Percentiles rank a stretch among this genome's conserved stretches.
These are phyloP conservation scores for Aspergillus sp. DNA, from an alignment of 2,329 filamentous ascomycete genomes.

Conservation along the genomic window DNA sequence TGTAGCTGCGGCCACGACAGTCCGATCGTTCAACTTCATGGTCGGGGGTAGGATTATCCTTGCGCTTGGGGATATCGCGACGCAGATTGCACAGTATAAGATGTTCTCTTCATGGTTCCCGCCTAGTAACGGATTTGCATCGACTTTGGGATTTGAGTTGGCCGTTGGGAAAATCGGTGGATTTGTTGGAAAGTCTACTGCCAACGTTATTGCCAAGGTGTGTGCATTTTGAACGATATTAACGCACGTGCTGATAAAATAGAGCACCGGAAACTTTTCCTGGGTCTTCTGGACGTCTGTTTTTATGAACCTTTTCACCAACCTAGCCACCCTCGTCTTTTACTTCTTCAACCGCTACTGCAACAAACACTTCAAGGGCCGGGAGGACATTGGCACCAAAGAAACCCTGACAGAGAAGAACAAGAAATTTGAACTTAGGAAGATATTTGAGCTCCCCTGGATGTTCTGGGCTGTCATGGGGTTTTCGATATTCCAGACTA, in stretches of 20 bases:
- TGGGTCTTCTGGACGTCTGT: constrained; percentile 60
- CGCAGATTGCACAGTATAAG: constrained; percentile 59
- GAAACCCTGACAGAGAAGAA: constrained; percentile 55
- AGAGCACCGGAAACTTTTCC: constrained; percentile 53
- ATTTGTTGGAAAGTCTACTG: constrained; percentile 55
- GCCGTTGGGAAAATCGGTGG: constrained; percentile 55
- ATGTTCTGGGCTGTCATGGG: constrained; percentile 50
- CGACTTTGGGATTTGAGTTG: constrained; percentile 55
- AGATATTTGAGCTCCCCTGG: constrained; percentile 55
- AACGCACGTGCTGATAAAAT: constrained; percentile 1
- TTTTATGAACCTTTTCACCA: constrained; percentile 59
- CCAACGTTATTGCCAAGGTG: constrained; percentile 51
- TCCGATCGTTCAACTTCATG: constrained; percentile 55
- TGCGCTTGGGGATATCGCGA: constrained; percentile 57
- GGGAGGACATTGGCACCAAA: constrained; percentile 50
- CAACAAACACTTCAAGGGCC: constrained; percentile 42
- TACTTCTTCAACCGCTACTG: constrained; percentile 51
- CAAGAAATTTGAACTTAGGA: constrained; percentile 50
- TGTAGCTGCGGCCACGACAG: constrained; percentile 51
- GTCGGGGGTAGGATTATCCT: constrained; percentile 51
- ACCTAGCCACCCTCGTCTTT: constrained; percentile 47
- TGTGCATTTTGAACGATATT: background rate
- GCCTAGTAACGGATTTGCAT: constrained; percentile 55
- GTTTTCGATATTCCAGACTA: constrained; percentile 55
- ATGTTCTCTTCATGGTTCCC: constrained; percentile 61